phyloP scores from a whole-genome alignment of 257 asterid genomes.

The Przewalskia tangutica region DNA sequence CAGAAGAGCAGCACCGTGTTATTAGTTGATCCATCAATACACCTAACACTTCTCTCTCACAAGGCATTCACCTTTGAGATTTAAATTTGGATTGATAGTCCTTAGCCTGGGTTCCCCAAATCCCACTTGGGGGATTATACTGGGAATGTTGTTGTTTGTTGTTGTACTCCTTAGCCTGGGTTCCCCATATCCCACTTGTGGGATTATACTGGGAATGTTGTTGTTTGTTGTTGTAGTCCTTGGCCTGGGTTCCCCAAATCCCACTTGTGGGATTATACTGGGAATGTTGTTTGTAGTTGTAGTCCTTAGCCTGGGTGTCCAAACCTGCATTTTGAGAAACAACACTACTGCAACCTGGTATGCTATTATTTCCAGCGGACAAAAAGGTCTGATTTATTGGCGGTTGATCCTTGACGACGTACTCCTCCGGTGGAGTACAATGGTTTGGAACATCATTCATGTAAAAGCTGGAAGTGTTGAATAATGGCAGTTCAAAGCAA shows the following conservation, averaged over 20 bases:
- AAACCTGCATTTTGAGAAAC: slow-evolving; percentile 20
- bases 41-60: not conserved
- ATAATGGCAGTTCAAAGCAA: slow-evolving; percentile 10
- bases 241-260: slow-evolving; percentile 4
- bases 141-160: no score
- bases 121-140: no score
- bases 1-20: not conserved
- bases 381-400: slow-evolving; percentile 13
- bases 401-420: slow-evolving; percentile 3
- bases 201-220: no score
- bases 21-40: not conserved
- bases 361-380: slow-evolving; percentile 14
- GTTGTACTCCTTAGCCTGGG: slow-evolving; percentile 35
- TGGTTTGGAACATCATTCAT: slow-evolving; percentile 18
- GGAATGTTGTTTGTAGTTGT: no score
- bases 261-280: no score
- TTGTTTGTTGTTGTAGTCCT: slow-evolving; percentile 10
- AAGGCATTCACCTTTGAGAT: not conserved
- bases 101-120: slow-evolving; percentile 10
- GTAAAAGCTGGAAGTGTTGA: slow-evolving; percentile 13
- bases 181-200: no score
- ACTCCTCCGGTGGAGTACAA: slow-evolving; percentile 15
- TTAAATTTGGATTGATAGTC: slow-evolving; percentile 28
- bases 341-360: slow-evolving; percentile 16
- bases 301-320: slow-evolving; percentile 25